Percentiles rank a stretch among this genome's conserved stretches.
These are phyloP conservation scores for Aleurites moluccanus DNA, from an alignment of 441 rosid species.

Conservation along the genomic window DNA sequence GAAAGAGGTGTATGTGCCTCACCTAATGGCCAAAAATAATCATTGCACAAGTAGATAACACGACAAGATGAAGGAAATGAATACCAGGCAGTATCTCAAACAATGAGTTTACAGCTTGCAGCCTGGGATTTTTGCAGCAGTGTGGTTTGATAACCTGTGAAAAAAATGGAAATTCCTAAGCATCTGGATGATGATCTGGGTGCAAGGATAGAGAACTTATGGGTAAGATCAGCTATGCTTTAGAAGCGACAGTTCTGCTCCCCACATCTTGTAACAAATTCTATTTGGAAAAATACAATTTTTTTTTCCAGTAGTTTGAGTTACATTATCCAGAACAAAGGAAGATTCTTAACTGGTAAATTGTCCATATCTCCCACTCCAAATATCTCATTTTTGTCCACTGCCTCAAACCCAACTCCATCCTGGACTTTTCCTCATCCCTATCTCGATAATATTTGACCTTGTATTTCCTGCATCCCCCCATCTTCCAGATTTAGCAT, in stretches of 20 bases:
- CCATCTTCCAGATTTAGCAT: constrained; percentile 42
- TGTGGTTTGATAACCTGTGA: background rate
- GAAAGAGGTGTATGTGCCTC: too few relatives aligned
- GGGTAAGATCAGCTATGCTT: background rate
- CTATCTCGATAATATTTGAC: constrained; percentile 30
- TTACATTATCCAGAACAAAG: background rate
- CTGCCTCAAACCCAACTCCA: constrained; percentile 42
- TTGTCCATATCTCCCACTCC: background rate
- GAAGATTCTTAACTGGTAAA: background rate
- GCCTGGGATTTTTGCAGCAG: background rate
- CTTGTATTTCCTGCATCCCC: constrained; percentile 36
- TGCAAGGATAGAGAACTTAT: background rate
- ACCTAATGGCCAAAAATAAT: too few relatives aligned
- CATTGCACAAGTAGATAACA: background rate
- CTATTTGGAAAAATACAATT: background rate
- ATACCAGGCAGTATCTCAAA: background rate
- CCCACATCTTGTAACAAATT: background rate
- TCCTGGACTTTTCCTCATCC: constrained; percentile 36
- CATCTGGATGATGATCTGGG: background rate
- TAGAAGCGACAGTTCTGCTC: background rate
- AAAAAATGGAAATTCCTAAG: background rate
- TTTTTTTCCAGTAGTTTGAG: background rate
- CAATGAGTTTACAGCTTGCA: background rate
- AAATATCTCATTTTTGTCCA: constrained; percentile 4
- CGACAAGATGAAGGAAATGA: background rate